Evolutionary conservation across 768 basidiomycete genomes (phyloP).

Genomic region (Chalciporus chontae): DNA sequence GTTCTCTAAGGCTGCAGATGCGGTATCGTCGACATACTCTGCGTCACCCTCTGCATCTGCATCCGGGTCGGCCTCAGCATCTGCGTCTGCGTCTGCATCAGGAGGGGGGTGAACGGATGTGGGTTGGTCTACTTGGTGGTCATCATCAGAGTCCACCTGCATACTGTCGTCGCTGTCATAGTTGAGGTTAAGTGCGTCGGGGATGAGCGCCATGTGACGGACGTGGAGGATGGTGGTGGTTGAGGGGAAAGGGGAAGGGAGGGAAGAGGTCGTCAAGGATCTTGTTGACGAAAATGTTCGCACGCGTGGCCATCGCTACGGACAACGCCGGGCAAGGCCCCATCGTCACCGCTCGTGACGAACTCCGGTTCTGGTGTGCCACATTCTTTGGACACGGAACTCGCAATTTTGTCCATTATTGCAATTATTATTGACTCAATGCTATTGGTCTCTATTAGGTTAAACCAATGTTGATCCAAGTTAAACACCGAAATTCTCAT

Average conservation of each 20-base stretch:
- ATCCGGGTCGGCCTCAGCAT: constrained; percentile 54
- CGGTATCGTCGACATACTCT: constrained; percentile 37
- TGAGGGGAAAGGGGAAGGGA: constrained; percentile 33
- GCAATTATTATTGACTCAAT: neutral
- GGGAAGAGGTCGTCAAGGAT: constrained; percentile 39
- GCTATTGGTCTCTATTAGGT: neutral
- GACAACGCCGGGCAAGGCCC: constrained; percentile 42
- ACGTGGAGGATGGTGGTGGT: constrained; percentile 30
- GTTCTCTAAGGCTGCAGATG: constrained; percentile 35
- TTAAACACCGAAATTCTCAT: neutral
- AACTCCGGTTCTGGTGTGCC: constrained; percentile 36
- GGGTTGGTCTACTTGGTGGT: constrained; percentile 20
- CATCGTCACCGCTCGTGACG: constrained; percentile 41
- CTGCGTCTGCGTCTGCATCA: constrained; percentile 57
- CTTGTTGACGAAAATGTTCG: constrained; percentile 39
- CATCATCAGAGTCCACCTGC: constrained; percentile 65
- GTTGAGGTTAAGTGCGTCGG: constrained; percentile 49
- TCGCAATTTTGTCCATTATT: constrained; percentile 11
- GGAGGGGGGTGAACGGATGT: constrained; percentile 17
- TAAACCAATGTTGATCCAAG: neutral
- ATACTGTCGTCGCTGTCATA: constrained; percentile 58
- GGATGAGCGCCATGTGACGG: constrained; percentile 33
- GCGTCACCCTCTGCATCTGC: constrained; percentile 41
- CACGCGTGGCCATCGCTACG: constrained; percentile 41
- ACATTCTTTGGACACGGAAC: constrained; percentile 30